Conservation (phyloP, 2,329 filamentous ascomycete species). For the Cadophora gregata region DNA sequence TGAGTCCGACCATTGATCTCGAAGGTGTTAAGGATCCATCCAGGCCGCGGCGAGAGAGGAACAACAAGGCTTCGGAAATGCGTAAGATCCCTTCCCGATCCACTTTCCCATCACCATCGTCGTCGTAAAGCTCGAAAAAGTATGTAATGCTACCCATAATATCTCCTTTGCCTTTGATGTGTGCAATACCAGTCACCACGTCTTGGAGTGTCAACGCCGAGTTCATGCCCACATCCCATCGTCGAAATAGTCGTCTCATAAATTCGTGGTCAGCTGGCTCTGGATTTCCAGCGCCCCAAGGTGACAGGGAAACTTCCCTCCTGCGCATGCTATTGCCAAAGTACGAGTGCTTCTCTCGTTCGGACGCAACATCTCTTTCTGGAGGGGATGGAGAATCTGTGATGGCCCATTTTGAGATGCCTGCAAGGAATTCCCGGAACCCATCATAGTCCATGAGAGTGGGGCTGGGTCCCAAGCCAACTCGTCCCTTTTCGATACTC, state of each 20-base stretch:
- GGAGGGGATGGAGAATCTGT: conserved; percentile 76
- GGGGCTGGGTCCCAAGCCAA: conserved; percentile 86
- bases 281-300: conserved; percentile 63
- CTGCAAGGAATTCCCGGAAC: conserved; percentile 91
- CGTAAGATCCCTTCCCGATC: conserved; percentile 93
- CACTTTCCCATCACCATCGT: conserved; percentile 87
- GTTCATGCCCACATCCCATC: conserved; percentile 82
- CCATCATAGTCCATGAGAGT: conserved; percentile 97
- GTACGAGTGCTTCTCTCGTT: conserved; percentile 65
- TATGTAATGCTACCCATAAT: conserved; percentile 99
- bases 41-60: conserved; percentile 87
- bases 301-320: conserved; percentile 45
- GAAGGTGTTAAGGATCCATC: conserved; percentile 75
- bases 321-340: conserved; percentile 60
- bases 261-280: conserved; percentile 95
- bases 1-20: conserved; percentile 61
- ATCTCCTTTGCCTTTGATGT: conserved; percentile 90
- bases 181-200: conserved; percentile 87
- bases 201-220: conserved; percentile 87
- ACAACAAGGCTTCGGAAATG: conserved; percentile 92
- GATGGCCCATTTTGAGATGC: conserved; percentile 90
- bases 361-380: conserved; percentile 53
- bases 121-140: conserved; percentile 97
- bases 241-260: conserved; percentile 82
- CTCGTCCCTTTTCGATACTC: conserved; percentile 79